These are phyloP conservation scores for Ilyonectria sp. DNA, from an alignment of 2,329 filamentous ascomycete genomes.

Conservation along the genomic window DNA sequence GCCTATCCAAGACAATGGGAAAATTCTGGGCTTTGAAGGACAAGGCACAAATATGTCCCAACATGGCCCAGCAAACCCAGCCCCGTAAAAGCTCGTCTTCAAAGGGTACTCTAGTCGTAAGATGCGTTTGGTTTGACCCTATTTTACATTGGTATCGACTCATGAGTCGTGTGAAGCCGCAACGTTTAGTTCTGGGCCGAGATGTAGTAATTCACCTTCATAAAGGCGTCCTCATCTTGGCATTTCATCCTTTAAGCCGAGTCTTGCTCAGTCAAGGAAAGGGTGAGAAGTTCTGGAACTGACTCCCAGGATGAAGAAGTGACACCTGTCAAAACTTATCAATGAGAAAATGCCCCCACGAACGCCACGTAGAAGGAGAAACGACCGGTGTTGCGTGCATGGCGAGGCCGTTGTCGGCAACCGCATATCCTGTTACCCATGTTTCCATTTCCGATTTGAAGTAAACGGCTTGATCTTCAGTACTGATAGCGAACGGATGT, in stretches of 20 bases:
- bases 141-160: constrained; percentile 16
- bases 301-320: constrained; percentile 27
- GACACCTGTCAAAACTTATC: constrained; percentile 30
- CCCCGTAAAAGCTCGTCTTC: too few relatives aligned
- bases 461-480: constrained; percentile 16
- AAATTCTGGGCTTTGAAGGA: too few relatives aligned
- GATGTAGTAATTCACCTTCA: constrained; percentile 31
- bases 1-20: too few relatives aligned
- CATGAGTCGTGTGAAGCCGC: constrained; percentile 8
- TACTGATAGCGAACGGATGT: constrained; percentile 33
- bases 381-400: constrained; percentile 26
- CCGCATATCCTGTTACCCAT: constrained; percentile 39
- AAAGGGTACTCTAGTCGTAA: constrained; percentile 7
- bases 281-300: constrained; percentile 22
- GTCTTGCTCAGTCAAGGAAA: constrained; percentile 14
- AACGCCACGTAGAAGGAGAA: constrained; percentile 22
- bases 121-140: constrained; percentile 22
- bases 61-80: not conserved
- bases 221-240: not conserved
- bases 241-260: not conserved
- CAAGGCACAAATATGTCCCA: not conserved
- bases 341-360: constrained; percentile 18
- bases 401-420: constrained; percentile 32
- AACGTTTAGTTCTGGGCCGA: constrained; percentile 5
- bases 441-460: constrained; percentile 39